Base-by-base conservation (phyloP, 1,284 basidiomycete genomes). In the Ceratobasidium theobromae region DNA sequence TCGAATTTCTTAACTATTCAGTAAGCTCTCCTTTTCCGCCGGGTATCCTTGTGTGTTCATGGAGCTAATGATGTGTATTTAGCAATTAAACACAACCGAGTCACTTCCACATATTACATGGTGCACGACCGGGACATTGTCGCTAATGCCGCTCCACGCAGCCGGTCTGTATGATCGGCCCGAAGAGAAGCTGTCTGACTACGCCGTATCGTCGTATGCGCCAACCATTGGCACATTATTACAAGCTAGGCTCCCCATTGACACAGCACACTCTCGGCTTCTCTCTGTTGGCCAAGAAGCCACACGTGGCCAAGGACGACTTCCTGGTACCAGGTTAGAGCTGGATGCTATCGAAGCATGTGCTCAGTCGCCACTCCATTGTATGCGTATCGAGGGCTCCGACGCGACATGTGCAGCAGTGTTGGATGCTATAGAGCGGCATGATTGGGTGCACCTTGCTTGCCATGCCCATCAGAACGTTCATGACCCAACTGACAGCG, bases 131-230 rank as follows among this genome's bases (percentile, higher is more conserved):
- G 76, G 76, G 6, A 69, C 70, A 14, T 66, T 76, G 2, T 67
- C 73, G 0, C 74, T 75, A 58, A 69, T 77, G 4, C 75, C 75
- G 1, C 51, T 76, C 21, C 76, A 77, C 68, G 76, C 75, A 23
- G 76, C 75, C n/a, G 73, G 73, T 11, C 18, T 18, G 16, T 58
- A 58, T 68, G 53, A 68, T 38, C 41, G 27, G 1, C 23, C 41
- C 23, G 62, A 51, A 3, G 25, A 41, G 27, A 68, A 66, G 11
- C 16, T 70, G 2, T 69, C 57, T 12, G 70, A 73, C 43, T 69
- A 64, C 54, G 66, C 70, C 4, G 58, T 72, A 11, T 72, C 72
- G 4, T 75, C 73, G 16, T 74, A 75, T 65, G 72, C 71, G 2
- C 72, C 73, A 5, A 72, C 71, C 0, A 54, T 75, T 4, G 64